A percentile compares a stretch with the other conserved stretches of the same genome.
Evolutionary conservation across 768 basidiomycete genomes (phyloP).

Genomic region (Lepiota subincarnata): DNA sequence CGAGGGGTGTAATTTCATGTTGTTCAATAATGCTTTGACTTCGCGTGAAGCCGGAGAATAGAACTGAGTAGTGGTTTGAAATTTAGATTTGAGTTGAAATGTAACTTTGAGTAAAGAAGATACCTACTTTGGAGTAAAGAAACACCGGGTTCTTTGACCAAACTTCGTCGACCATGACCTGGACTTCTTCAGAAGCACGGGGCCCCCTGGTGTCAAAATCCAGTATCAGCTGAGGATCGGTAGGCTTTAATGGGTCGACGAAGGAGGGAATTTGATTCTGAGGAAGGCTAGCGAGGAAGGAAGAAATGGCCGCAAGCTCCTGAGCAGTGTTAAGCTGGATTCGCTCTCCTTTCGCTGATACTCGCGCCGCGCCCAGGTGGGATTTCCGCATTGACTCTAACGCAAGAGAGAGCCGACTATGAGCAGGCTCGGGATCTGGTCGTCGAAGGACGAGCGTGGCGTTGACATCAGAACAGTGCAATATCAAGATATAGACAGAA

Average conservation of each 20-base stretch:
- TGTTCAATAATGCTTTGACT: slow-evolving; percentile 52
- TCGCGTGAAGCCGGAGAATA: slow-evolving; percentile 67
- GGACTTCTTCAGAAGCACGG: slow-evolving; percentile 57
- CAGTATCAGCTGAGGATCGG: slow-evolving; percentile 78
- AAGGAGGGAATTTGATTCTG: slow-evolving; percentile 69
- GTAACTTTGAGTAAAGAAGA: slow-evolving; percentile 2
- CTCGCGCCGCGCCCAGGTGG: slow-evolving; percentile 18
- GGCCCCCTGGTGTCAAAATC: slow-evolving; percentile 77
- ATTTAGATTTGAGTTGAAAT: slow-evolving; percentile 2
- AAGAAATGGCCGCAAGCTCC: slow-evolving; percentile 72
- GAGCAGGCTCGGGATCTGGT: slow-evolving; percentile 21
- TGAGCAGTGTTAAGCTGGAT: slow-evolving; percentile 47
- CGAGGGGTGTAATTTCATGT: slow-evolving; percentile 54
- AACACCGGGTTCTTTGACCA: slow-evolving; percentile 76
- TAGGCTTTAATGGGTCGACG: slow-evolving; percentile 58
- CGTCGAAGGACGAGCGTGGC: slow-evolving; percentile 32
- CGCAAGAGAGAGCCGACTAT: slow-evolving; percentile 31
- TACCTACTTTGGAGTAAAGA: slow-evolving; percentile 63
- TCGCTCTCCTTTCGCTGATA: slow-evolving; percentile 16
- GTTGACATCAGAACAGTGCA: slow-evolving; percentile 38
- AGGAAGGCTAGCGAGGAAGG: slow-evolving; percentile 68
- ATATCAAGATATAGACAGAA: slow-evolving; percentile 53
- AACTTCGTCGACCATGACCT: slow-evolving; percentile 54
- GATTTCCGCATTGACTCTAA: slow-evolving; percentile 34
- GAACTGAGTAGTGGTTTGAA: slow-evolving; percentile 31